Evolutionary conservation across 2,329 filamentous ascomycete genomes (phyloP).

Genomic region (Colletotrichum sp.): DNA sequence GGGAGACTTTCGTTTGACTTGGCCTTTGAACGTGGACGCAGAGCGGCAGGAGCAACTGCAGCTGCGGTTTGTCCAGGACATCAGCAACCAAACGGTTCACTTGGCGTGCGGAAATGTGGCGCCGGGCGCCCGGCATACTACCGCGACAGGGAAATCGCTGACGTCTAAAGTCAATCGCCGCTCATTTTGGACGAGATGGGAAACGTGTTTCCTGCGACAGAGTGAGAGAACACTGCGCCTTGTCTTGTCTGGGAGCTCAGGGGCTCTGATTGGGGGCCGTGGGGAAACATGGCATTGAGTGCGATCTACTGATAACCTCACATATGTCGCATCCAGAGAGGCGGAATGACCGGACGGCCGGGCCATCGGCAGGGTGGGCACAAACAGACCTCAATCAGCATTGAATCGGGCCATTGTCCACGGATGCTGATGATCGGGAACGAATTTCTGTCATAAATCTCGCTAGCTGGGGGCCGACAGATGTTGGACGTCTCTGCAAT

Average conservation of each 20-base stretch:
- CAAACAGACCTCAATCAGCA: not conserved
- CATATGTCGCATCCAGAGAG: not conserved
- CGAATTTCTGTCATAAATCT: not conserved
- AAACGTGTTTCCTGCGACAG: not conserved
- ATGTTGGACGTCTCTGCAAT: not conserved
- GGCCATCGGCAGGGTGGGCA: not conserved
- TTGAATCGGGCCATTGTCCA: not conserved
- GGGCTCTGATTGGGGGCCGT: not conserved
- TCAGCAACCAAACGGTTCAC: not conserved
- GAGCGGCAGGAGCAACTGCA: not conserved
- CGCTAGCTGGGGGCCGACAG: not conserved
- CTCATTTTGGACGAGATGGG: not conserved
- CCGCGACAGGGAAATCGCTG: not conserved
- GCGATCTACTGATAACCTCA: not conserved
- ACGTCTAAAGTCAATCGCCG: not conserved
- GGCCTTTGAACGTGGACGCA: not conserved
- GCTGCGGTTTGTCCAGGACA: not conserved
- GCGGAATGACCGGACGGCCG: not conserved
- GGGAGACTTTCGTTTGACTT: not conserved
- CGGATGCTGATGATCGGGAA: not conserved
- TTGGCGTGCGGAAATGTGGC: not conserved
- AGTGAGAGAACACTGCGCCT: not conserved
- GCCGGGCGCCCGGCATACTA: not conserved
- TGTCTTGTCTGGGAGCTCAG: not conserved
- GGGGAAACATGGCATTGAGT: not conserved